These are phyloP conservation scores for Escovopsis sp. DNA, from an alignment of 2,329 filamentous ascomycete genomes.

Conservation along the genomic window DNA sequence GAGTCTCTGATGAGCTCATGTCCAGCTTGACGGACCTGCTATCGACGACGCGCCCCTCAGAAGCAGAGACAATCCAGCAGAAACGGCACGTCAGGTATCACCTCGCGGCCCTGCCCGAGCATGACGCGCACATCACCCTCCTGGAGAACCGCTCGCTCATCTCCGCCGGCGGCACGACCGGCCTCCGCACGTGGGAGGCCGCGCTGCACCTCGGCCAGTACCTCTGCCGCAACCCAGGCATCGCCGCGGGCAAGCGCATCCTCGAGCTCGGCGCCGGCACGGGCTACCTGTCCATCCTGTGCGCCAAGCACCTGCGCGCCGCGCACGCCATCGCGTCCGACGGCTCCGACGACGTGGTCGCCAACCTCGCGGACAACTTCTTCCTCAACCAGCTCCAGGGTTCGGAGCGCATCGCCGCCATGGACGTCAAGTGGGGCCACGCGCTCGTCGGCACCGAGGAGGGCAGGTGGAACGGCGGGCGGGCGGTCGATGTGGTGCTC, in stretches of 20 bases:
- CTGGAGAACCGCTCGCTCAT: conserved; percentile 56
- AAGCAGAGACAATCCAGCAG: conserved; percentile 50
- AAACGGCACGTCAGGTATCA: conserved; percentile 64
- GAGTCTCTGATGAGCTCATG: conserved; percentile 71
- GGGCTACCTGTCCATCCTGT: conserved; percentile 59
- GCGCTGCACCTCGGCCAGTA: conserved; percentile 58
- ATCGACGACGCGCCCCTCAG: conserved; percentile 44
- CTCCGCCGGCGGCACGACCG: conserved; percentile 57
- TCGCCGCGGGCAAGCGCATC: conserved; percentile 39
- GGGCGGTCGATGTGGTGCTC: conserved; percentile 45
- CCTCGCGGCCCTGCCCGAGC: conserved; percentile 19
- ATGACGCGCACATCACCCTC: conserved; percentile 34
- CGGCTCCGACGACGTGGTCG: conserved; percentile 57
- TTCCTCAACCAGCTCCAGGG: conserved; percentile 50
- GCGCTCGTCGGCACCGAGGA: conserved; percentile 43
- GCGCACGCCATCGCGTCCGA: conserved; percentile 53
- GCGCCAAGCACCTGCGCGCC: conserved; percentile 49
- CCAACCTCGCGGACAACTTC: conserved; percentile 50
- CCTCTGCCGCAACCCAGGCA: conserved; percentile 32
- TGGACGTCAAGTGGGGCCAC: conserved; percentile 50
- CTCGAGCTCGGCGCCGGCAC: conserved; percentile 66
- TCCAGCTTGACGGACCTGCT: conserved; percentile 50
- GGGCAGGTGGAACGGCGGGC: conserved; percentile 31
- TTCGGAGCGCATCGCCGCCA: conserved; percentile 27
- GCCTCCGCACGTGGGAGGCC: conserved; percentile 69